Conservation (phyloP, 2,329 filamentous ascomycete species). For the Xylariales sp. region DNA sequence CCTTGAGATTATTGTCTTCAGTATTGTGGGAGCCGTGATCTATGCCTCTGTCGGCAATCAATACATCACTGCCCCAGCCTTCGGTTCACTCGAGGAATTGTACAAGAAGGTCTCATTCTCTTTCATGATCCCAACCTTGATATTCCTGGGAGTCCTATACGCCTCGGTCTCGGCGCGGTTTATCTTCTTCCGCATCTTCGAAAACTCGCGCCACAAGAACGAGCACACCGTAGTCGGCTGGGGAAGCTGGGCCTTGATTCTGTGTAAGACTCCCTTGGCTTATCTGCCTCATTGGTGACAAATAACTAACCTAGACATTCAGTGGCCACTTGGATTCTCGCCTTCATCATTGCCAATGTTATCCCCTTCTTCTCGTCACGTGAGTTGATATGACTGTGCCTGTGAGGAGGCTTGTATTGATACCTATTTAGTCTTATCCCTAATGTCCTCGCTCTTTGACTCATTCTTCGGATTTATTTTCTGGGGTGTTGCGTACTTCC, state of each 20-base stretch:
- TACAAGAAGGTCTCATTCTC: constrained; percentile 89
- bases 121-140: constrained; percentile 92
- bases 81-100: constrained; percentile 72
- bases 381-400: constrained; percentile 32
- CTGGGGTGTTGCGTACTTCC: constrained; percentile 78
- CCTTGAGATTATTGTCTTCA: constrained; percentile 81
- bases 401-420: constrained; percentile 21
- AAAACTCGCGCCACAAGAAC: constrained; percentile 71
- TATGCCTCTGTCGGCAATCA: constrained; percentile 87
- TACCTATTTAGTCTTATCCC: constrained; percentile 46
- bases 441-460: constrained; percentile 87
- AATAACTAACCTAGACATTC: constrained; percentile 11
- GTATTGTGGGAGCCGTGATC: constrained; percentile 72
- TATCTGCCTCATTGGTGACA: too few relatives aligned
- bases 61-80: constrained; percentile 83
- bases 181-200: constrained; percentile 85
- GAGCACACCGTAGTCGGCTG: constrained; percentile 80
- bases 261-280: constrained; percentile 41
- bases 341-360: constrained; percentile 86
- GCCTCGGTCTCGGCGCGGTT: constrained; percentile 87
- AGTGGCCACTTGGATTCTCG: constrained; percentile 73
- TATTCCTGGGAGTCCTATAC: constrained; percentile 88
- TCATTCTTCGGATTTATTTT: constrained; percentile 96
- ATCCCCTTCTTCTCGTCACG: constrained; percentile 87
- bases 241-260: constrained; percentile 70